Evolutionary conservation across 768 basidiomycete genomes (phyloP).

Genomic region (Cystofilobasidium bisporidii): DNA sequence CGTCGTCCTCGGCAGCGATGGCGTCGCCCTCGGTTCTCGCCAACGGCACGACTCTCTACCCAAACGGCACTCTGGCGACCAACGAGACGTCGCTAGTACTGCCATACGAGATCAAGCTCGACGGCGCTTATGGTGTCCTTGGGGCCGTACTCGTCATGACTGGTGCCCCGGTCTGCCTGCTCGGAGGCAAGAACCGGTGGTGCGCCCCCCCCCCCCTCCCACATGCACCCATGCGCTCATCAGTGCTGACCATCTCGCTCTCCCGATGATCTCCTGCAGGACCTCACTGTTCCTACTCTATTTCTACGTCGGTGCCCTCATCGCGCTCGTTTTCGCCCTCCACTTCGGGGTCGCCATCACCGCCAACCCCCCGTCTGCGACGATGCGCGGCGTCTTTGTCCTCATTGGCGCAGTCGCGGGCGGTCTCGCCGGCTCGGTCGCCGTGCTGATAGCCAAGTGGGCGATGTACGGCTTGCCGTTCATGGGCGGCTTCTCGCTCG

Average conservation of each 20-base stretch:
- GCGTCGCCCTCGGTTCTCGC: background rate
- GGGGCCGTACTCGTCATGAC: slow-evolving; percentile 81
- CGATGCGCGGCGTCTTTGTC: slow-evolving; percentile 81
- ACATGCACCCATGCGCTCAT: too few species aligned
- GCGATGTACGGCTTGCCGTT: slow-evolving; percentile 60
- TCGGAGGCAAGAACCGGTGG: slow-evolving; percentile 96
- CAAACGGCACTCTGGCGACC: slow-evolving; percentile 24
- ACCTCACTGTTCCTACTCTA: slow-evolving; percentile 88
- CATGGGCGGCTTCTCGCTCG: slow-evolving; percentile 76
- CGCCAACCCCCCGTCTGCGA: slow-evolving; percentile 59
- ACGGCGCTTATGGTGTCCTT: slow-evolving; percentile 80
- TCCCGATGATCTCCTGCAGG: slow-evolving; percentile 45
- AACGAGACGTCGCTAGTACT: slow-evolving; percentile 35
- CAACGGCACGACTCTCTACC: slow-evolving; percentile 11
- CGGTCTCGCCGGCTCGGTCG: slow-evolving; percentile 67
- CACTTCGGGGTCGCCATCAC: slow-evolving; percentile 60
- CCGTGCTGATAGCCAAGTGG: slow-evolving; percentile 72
- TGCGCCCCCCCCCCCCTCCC: slow-evolving; percentile 43
- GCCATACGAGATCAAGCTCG: slow-evolving; percentile 56
- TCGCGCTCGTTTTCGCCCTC: slow-evolving; percentile 77
- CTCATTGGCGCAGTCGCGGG: slow-evolving; percentile 71
- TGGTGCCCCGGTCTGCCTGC: slow-evolving; percentile 77
- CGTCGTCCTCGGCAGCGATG: background rate
- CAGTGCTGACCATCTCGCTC: background rate
- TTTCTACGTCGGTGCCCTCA: slow-evolving; percentile 76